These are phyloP conservation scores for Dictyostelium capitatum DNA, from an alignment of 78 protist species.

Conservation along the genomic window DNA sequence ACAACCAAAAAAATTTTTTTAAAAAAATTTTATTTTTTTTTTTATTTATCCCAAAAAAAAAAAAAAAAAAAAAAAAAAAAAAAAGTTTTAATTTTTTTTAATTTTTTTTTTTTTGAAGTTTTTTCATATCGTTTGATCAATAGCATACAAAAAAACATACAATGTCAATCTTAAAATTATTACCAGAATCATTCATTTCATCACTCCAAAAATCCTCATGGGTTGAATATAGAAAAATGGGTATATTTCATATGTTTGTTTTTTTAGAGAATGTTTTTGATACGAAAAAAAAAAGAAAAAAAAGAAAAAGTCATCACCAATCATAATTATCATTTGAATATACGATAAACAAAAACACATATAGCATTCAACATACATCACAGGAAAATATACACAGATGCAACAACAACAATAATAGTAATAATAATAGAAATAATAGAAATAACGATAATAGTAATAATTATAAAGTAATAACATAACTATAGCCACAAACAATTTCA, in stretches of 20 bases:
- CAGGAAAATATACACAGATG: neutral
- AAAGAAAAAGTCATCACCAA: neutral
- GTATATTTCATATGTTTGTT: slow-evolving; percentile 18
- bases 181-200: slow-evolving; percentile 37
- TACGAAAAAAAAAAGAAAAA: neutral
- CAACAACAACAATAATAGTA: neutral
- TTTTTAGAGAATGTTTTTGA: neutral
- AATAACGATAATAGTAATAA: neutral
- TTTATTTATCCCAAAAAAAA: too few relatives aligned
- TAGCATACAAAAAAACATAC: neutral
- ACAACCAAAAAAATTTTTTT: too few relatives aligned
- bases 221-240: slow-evolving; percentile 73
- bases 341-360: neutral
- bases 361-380: neutral
- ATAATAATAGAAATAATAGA: neutral
- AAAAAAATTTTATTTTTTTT: too few relatives aligned
- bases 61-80: neutral
- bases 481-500: too few relatives aligned
- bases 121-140: neutral
- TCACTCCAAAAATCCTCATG: slow-evolving; percentile 67
- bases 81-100: neutral
- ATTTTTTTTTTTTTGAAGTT: neutral
- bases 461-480: neutral
- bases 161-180: slow-evolving; percentile 39
- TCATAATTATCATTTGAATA: neutral